Evolutionary conservation across 768 basidiomycete genomes (phyloP).

Genomic region (Vararia minispora): DNA sequence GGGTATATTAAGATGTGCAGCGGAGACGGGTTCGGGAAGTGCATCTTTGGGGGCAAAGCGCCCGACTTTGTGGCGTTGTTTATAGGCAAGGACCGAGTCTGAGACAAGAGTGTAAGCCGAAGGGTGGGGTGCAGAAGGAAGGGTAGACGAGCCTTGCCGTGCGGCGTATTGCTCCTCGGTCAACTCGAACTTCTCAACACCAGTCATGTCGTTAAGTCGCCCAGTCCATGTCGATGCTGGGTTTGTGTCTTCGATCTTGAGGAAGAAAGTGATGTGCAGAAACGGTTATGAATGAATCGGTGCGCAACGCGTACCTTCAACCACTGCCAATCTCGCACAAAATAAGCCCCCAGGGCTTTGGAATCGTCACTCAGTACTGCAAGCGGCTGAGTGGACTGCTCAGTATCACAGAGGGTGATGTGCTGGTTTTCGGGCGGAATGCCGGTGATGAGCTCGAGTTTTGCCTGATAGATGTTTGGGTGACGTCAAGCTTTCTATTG

Average conservation of each 20-base stretch:
- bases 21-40: conserved; percentile 18
- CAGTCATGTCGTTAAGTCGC: conserved; percentile 72
- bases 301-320: conserved; percentile 47
- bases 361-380: conserved; percentile 54
- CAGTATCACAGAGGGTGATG: conserved; percentile 51
- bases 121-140: background rate
- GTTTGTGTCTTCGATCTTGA: conserved; percentile 63
- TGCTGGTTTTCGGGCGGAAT: conserved; percentile 65
- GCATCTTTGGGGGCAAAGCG: conserved; percentile 61
- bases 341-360: conserved; percentile 64
- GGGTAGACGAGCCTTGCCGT: conserved; percentile 47
- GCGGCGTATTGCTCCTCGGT: conserved; percentile 71
- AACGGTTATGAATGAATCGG: background rate
- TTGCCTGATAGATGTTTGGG: conserved; percentile 21
- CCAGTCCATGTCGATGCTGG: conserved; percentile 70
- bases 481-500: background rate
- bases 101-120: conserved; percentile 4
- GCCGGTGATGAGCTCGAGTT: conserved; percentile 88
- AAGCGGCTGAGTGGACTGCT: conserved; percentile 37
- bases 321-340: conserved; percentile 65
- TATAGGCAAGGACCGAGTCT: conserved; percentile 89
- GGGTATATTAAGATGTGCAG: conserved; percentile 28
- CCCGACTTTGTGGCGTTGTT: conserved; percentile 78
- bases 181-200: conserved; percentile 91
- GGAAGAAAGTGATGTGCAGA: background rate